phyloP scores from a whole-genome alignment of 225 moss, liverwort and hornwort genomes.

The Straminergon stramineum region DNA sequence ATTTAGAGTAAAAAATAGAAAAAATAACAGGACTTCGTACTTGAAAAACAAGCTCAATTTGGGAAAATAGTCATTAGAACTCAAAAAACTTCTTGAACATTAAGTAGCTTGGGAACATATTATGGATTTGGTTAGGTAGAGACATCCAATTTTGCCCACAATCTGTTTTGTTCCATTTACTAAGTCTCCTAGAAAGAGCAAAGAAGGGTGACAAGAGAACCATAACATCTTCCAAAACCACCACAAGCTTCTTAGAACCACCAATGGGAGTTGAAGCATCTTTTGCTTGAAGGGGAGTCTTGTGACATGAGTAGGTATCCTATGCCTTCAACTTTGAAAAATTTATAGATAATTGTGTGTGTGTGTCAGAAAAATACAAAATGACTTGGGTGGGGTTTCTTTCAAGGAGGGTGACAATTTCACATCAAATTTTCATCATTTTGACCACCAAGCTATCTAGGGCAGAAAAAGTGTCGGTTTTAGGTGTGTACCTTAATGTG shows the following conservation, averaged over 20 bases:
- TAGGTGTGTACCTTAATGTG: not conserved
- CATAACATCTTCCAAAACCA: no score
- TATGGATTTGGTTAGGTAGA: not conserved
- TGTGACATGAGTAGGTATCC: not conserved
- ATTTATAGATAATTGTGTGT: not conserved
- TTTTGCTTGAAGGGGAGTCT: not conserved
- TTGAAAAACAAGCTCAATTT: no score
- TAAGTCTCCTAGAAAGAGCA: not conserved
- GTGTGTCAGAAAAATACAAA: rapidly evolving
- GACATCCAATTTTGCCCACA: not conserved
- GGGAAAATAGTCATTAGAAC: no score
- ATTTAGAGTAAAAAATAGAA: no score
- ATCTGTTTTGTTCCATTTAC: not conserved
- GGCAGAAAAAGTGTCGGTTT: not conserved
- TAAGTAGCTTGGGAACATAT: not conserved
- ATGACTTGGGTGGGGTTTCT: not conserved
- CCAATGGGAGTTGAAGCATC: not conserved
- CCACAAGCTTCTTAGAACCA: not conserved
- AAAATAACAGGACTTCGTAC: no score
- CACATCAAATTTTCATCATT: not conserved
- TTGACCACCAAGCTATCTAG: not conserved
- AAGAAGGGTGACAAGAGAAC: not conserved
- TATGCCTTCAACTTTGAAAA: not conserved
- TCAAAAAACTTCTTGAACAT: no score
- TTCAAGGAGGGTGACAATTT: not conserved